Evolutionary conservation across 257 asterid genomes (phyloP).

Genomic region (Henckelia pumila): DNA sequence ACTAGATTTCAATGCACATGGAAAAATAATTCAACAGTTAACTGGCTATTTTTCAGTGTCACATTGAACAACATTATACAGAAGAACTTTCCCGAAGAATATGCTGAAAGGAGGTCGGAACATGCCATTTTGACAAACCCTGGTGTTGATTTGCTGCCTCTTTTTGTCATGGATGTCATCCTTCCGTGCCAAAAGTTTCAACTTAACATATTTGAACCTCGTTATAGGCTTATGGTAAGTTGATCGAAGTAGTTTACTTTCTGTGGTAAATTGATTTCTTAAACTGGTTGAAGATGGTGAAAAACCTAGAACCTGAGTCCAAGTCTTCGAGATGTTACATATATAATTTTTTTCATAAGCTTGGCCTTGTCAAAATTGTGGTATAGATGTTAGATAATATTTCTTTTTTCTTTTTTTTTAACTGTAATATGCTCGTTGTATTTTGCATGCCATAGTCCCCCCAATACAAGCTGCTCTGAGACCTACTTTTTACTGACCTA

Average conservation of each 20-base stretch:
- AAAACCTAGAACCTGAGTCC: neutral
- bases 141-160: constrained; percentile 86
- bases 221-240: constrained; percentile 95
- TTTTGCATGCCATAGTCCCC: neutral
- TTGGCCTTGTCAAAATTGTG: constrained; percentile 11
- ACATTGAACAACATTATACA: constrained; percentile 87
- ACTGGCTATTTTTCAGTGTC: constrained; percentile 57
- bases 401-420: too few relatives aligned
- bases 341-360: neutral
- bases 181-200: constrained; percentile 95
- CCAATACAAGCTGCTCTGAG: neutral
- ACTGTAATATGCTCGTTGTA: neutral
- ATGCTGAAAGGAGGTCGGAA: constrained; percentile 82
- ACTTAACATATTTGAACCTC: constrained; percentile 96
- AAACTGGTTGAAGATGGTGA: neutral
- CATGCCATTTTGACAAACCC: constrained; percentile 60
- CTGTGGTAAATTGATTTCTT: neutral
- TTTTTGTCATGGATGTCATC: constrained; percentile 95
- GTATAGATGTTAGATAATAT: too few relatives aligned
- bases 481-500: too few relatives aligned
- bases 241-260: constrained; percentile 12
- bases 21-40: constrained; percentile 23
- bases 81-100: constrained; percentile 87
- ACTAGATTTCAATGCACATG: constrained; percentile 5
- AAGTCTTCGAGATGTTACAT: constrained; percentile 5